Base-by-base conservation (phyloP, 2,329 filamentous ascomycete species). In the Fusarium proliferatum region DNA sequence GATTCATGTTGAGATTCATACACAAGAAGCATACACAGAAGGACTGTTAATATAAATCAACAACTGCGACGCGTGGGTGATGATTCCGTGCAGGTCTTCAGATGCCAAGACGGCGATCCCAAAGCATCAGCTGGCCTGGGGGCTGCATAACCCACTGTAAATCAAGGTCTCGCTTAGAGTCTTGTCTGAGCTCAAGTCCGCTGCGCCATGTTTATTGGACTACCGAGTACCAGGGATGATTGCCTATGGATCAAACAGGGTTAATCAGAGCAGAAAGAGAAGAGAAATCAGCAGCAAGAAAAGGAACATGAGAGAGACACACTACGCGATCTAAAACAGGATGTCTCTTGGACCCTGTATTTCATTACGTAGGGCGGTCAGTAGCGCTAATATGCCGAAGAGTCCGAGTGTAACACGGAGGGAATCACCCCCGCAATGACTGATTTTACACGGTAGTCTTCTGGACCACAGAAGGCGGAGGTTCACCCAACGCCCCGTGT, bases 341-440 rank as follows among this genome's bases (percentile, higher is more conserved):
- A 55, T 55, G 19, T 55, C 51, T 17, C 23, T 17, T 41, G 51
- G 51, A 55, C 23, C 51, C 51, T 28, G 34, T 55, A 55, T 55
- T 28, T 39, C 19, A 9, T 55, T 55, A 41, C 34, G 51, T 55
- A 28, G 34, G 17, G 23, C 51, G 34, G 51, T 41, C 51, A 17
- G 51, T 53, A 41, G 34, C 16, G 46, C 28, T 33, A 9, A 33
- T 6, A 23, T 15, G 48, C 48, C 48, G 48, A 34, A 34, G 30
- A 6, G 10, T 34, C 48, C 48, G 48, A 13, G 19, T 51, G 30
- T 21, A 23, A 51, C 46, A 13, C 23, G 28, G 21, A 28, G 13
- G 17, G 28, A 26, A 26, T 26, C 26, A 26, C 26, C 26, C 26
- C 26, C 26, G 26, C 26, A 26, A 26, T 26, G 26, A 26, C 26